Evolutionary conservation across 768 basidiomycete genomes (phyloP), one percentile per base, ranked within the genome.

Genomic region (Podaxis pistillaris): DNA sequence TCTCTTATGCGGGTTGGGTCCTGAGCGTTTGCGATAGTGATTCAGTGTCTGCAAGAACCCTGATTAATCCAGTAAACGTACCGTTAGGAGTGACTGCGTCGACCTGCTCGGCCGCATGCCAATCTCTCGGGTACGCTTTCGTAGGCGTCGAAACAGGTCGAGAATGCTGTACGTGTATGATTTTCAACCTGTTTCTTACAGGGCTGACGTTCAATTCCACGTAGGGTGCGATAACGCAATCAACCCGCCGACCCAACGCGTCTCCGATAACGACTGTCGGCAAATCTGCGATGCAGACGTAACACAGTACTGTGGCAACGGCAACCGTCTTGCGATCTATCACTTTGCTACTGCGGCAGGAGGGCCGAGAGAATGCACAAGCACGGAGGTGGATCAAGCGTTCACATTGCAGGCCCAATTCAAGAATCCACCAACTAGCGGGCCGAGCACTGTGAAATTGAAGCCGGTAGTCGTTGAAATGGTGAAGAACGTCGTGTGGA

Each of bases 51-150:
- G 71, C 72, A 6, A 73, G 80, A 50, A 78, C 76, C 0, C 68
- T 81, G 2, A 66, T 64, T 17, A 68, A 66, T 9, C 74, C 75
- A 0, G 71, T 79, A 44, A 76, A 77, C 30, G 76, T 84, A 37
- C 78, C 80, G 1, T 73, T 74, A 6, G 77, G 78, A 4, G 80
- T 83, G 24, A 81, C 81, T 3, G 76, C 79, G 12, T 80, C 80
- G 67, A 79, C 79, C 1, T 85, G 83, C 66, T 81, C 78, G 2
- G 68, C 78, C 15, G 80, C 81, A 1, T 84, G 83, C 64, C 72
- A 77, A 50, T 75, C 75, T 33, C 78, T 6, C 73, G 73, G 22
- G 72, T 71, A 17, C 82, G 78, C 67, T 37, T 69, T 4, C 40
- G 81, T 82, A 0, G 83, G 83, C 19, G 58, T 81, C 51, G 83